Base-by-base conservation (phyloP, 2,329 filamentous ascomycete species). In the Aspergillus texensis region DNA sequence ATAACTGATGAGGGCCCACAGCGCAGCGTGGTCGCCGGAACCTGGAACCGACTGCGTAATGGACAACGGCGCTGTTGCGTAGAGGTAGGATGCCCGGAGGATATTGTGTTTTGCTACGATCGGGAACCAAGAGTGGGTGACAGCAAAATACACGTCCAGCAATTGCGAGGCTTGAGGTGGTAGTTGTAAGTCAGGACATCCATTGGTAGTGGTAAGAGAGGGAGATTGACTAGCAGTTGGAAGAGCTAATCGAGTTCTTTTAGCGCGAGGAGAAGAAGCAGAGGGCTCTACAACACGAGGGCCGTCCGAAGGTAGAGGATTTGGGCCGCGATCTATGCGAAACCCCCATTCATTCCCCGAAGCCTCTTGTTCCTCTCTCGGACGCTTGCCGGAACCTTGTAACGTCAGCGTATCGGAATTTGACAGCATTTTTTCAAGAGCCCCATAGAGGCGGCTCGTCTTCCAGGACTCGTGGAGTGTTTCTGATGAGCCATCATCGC, bases 61-160 rank as follows among this genome's bases (percentile, higher is more conserved):
- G 43, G 70, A 70, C 24, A 78, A 58, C 9, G 81, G 80, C 11
- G 79, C 69, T 10, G 79, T 76, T 53, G 82, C 81, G 69, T 86
- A 86, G 8, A 82, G 79, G 69, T 87, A 88, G n/a, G 83, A 85
- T 4, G 82, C 78, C 62, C 84, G 84, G 19, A 87, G 75, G 10
- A 87, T 79, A 61, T 84, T 82, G 65, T 87, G 83, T 70, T 86
- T 87, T 56, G 86, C 83, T 30, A 84, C 79, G n/a, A 88, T 82
- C 0, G 86, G 86, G 34, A 88, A 81, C 86, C 86, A 88, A 30
- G 81, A 82, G 67, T 88, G 85, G 0, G 84, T 86, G 61, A 83
- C 82, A 0, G 84, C 81, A 65, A 87, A 87, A 67, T 87, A 88
- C 12, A 83, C 77, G 68, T 88, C 85, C 41, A 88, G 74, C 8